Conservation (phyloP, 768 basidiomycete species). For the Pisolithus orientalis region DNA sequence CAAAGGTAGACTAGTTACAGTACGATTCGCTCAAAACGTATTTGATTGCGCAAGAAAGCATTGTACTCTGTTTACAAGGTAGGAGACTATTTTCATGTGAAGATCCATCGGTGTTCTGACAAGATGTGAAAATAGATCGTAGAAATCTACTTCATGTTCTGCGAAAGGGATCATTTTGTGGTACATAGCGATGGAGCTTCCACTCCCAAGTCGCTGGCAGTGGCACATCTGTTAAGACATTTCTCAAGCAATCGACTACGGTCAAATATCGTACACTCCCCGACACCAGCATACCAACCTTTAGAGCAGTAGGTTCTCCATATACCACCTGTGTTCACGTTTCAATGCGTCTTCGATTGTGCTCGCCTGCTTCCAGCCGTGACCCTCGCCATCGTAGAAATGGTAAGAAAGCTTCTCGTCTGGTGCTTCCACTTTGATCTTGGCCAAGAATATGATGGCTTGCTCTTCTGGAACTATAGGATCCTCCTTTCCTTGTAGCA, state of each 20-base stretch:
- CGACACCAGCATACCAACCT: neutral
- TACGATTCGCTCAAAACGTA: slow-evolving; percentile 1
- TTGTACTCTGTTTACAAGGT: slow-evolving; percentile 17
- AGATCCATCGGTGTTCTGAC: neutral
- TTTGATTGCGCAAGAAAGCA: slow-evolving; percentile 20
- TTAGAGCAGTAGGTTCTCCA: slow-evolving; percentile 7
- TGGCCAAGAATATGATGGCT: slow-evolving; percentile 29
- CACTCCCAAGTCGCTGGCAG: too few species aligned
- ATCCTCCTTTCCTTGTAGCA: slow-evolving; percentile 60
- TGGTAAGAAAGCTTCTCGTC: slow-evolving; percentile 18
- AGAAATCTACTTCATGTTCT: too few species aligned
- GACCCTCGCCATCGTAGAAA: slow-evolving; percentile 37
- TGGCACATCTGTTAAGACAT: too few species aligned
- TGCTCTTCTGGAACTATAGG: slow-evolving; percentile 61
- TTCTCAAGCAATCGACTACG: too few species aligned
- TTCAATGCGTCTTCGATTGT: slow-evolving; percentile 27
- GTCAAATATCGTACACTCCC: too few species aligned
- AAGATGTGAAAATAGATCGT: too few species aligned
- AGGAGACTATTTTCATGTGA: neutral
- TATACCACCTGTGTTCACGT: slow-evolving; percentile 29
- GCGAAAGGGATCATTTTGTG: too few species aligned
- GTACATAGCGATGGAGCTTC: too few species aligned
- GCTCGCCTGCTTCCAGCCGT: slow-evolving; percentile 26
- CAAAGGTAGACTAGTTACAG: slow-evolving; percentile 8
- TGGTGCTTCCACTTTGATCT: neutral